Base-by-base conservation (phyloP, 257 asterid species). In the Penstemon davidsonii region DNA sequence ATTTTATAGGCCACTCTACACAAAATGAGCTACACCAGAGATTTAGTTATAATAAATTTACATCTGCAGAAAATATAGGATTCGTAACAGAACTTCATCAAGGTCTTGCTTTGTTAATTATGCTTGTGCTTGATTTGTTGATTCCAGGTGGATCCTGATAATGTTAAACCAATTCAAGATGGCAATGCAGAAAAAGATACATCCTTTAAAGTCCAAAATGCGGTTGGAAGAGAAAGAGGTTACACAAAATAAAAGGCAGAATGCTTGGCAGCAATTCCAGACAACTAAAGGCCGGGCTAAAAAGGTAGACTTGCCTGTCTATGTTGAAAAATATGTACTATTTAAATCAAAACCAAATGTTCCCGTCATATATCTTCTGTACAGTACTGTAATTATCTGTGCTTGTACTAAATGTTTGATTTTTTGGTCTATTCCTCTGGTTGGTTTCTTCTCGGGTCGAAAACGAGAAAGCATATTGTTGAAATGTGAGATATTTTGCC, bases 241-340 rank as follows among this genome's bases (percentile, higher is more conserved):
- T 45, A 67, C 92, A 18, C 99, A 93, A 80, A 93, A 93, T 78
- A 93, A 93, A 81, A 88, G 97, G 80, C 96, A 88, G 82, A 93
- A 90, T 59, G 96, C 92, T 53, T 90, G 99, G 99, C 99, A 93
- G 76, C 97, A 93, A 76, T 93, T 93, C 76, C 97, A 93, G 80
- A 90, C 96, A 25, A 83, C 95, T 45, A 93, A 90, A 83, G 97
- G 96, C 79, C 80, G 79, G 67, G 84, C 96, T 68, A 93, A 90
- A 79, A 93, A 93, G 97, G 99, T 90, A 70, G 19, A 43, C 61
- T 70, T 37, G 60, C 52, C 41, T 4, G 12, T 19, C 19, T 25
- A 15, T 15, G 3, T 25, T 25, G 33, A 25, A 25, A 25, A 25
- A 25, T 25, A 13, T 60, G 38, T 13, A 60, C 39, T 39, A 60